Evolutionary conservation across 805 yeast genomes (phyloP).

Genomic region (Metschnikowia bowlesiae): DNA sequence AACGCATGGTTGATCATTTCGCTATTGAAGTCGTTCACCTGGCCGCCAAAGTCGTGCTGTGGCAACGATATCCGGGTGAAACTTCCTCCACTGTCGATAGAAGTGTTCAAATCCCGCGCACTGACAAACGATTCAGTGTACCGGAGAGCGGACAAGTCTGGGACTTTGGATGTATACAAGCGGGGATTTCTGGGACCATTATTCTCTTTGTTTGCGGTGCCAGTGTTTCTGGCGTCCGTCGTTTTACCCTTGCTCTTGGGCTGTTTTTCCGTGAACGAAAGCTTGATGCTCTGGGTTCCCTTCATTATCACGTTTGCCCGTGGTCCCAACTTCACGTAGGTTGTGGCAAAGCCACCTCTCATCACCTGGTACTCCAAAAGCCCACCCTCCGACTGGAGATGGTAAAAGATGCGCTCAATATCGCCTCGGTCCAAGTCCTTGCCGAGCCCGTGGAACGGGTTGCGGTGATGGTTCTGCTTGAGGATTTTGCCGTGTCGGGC

Average conservation of each 20-base stretch:
- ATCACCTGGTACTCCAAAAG: constrained; percentile 68
- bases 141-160: constrained; percentile 14
- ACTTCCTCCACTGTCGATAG: background rate
- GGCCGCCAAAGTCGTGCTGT: constrained; percentile 15
- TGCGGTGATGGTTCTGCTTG: constrained; percentile 55
- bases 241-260: background rate
- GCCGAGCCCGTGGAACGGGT: constrained; percentile 69
- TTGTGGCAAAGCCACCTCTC: constrained; percentile 75
- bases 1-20: constrained; percentile 27
- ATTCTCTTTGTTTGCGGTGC: background rate
- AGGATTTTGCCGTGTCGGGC: constrained; percentile 58
- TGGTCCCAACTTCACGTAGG: constrained; percentile 64
- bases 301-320: constrained; percentile 47
- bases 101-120: constrained; percentile 16
- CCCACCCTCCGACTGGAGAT: constrained; percentile 60
- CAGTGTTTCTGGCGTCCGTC: background rate
- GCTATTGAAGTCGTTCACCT: constrained; percentile 15
- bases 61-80: constrained; percentile 20
- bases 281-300: constrained; percentile 43
- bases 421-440: constrained; percentile 58
- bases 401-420: constrained; percentile 78
- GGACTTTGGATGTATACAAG: constrained; percentile 8
- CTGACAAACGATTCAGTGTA: constrained; percentile 25
- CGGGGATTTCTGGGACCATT: background rate
- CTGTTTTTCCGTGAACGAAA: constrained; percentile 42